Evolutionary conservation across 2,329 filamentous ascomycete species (phyloP).

Genomic region (Claviceps sp.): DNA sequence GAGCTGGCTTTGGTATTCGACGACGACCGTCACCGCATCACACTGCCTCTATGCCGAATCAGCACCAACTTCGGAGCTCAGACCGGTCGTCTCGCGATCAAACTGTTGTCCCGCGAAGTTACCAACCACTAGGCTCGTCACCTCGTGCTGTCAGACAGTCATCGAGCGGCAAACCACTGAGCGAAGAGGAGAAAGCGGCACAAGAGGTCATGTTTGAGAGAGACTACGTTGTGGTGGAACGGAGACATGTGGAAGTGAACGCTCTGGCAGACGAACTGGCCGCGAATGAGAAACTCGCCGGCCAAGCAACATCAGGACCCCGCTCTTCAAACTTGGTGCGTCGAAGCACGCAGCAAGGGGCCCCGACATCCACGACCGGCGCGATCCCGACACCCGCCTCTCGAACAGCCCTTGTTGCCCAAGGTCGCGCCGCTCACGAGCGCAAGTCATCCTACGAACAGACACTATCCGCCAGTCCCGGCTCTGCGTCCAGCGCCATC

Average conservation of each 20-base stretch:
- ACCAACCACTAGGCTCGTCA: slow-evolving; percentile 10
- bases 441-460: slow-evolving; percentile 72
- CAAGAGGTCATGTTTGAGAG: slow-evolving; percentile 84
- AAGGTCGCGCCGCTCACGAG: slow-evolving; percentile 57
- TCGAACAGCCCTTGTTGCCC: slow-evolving; percentile 60
- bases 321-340: slow-evolving; percentile 54
- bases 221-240: slow-evolving; percentile 93
- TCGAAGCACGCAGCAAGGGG: slow-evolving; percentile 65
- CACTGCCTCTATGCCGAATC: slow-evolving; percentile 34
- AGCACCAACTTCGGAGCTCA: slow-evolving; percentile 25
- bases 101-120: slow-evolving; percentile 21
- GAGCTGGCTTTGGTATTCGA: slow-evolving; percentile 34
- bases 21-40: slow-evolving; percentile 33
- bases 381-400: slow-evolving; percentile 54
- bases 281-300: slow-evolving; percentile 54
- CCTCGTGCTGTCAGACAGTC: slow-evolving; percentile 10
- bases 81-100: slow-evolving; percentile 13
- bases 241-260: slow-evolving; percentile 90
- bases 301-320: slow-evolving; percentile 35
- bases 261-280: slow-evolving; percentile 92
- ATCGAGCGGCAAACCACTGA: slow-evolving; percentile 19
- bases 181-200: slow-evolving; percentile 57
- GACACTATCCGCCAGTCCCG: slow-evolving; percentile 51
- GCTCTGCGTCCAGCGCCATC: slow-evolving; percentile 76
- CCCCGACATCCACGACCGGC: slow-evolving; percentile 54